Base-by-base conservation (phyloP, 2,329 filamentous ascomycete genomes). In the Aureobasidium sp. region DNA sequence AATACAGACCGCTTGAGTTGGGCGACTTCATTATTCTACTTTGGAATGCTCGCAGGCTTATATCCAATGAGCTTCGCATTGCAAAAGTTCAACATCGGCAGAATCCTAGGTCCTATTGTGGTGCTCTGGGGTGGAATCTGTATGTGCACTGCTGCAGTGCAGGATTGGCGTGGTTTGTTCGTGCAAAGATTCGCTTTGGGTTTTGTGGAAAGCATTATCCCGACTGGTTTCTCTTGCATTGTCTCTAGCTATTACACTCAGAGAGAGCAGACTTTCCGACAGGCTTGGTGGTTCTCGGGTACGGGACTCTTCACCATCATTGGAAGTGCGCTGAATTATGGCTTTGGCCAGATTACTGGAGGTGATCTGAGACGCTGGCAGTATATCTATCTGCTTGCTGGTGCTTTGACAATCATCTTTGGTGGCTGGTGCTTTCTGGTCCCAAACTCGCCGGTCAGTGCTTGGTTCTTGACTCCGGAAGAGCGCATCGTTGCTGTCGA, bases 11-110 rank as follows among this genome's bases (percentile, higher is more conserved):
- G 88, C 11, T 80, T 91, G 32, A 86, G 82, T 66, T 91, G 88
- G 88, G 88, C 88, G 2, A 91, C 87, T 0, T 90, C 86, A 0
- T 78, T 90, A 68, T 91, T 91, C 76, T 91, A 91, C 76, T 90
- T 91, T 66, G 88, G 88, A 39, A 89, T 89, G 86, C 79, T 92
- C 2, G 84, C 82, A 0, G 88, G 88, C 0, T 76, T 89, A 3
- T 91, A 90, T 64, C 88, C 88, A 2, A 85, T 90, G 82, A 86
- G 86, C 0, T 89, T 87, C 63, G 77, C 82, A 0, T 77, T 90
- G 1, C 88, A 91, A 71, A 82, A 83, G 27, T 88, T 90, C 75
- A 78, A 84, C 63, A 78, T 84, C 1, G 82, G 85, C n/a, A 79
- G 80, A 51, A 82, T 88, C 1, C 79, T 91, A 3, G 86, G 87